phyloP scores from a whole-genome alignment of 257 asterid genomes.

The Datura wrightii region DNA sequence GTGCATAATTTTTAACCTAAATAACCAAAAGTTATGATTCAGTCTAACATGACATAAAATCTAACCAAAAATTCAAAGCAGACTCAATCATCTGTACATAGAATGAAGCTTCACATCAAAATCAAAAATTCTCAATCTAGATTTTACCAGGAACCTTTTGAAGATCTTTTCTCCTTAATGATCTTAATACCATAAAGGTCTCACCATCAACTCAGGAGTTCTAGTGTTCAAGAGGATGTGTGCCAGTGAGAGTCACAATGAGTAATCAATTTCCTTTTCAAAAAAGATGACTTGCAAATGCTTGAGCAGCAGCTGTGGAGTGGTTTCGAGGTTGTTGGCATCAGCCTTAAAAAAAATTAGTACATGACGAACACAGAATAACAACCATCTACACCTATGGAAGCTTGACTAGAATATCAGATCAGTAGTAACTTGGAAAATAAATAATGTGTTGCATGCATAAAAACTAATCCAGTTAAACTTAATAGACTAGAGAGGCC shows the following conservation, averaged over 20 bases:
- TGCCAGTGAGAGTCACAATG: background rate
- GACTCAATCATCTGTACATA: background rate
- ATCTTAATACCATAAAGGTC: background rate
- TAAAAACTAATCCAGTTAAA: background rate
- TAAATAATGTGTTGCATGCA: conserved; percentile 8
- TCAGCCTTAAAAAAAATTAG: background rate
- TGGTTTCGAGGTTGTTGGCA: background rate
- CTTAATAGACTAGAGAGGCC: background rate
- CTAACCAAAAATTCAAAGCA: background rate
- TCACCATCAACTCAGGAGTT: background rate
- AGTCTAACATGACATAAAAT: background rate
- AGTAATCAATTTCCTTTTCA: background rate
- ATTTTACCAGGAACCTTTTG: background rate
- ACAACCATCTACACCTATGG: background rate
- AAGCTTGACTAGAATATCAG: background rate
- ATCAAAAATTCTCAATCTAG: background rate
- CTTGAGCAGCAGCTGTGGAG: background rate
- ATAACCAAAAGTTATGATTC: background rate
- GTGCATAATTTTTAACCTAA: background rate
- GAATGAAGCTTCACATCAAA: conserved; percentile 7
- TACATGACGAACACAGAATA: background rate
- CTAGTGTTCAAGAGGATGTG: background rate
- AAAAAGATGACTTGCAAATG: background rate
- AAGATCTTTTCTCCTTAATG: background rate
- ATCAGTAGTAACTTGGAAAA: background rate